These are phyloP conservation scores for Sequoiadendron giganteum DNA, from an alignment of 75 land plant genomes.

Conservation along the genomic window DNA sequence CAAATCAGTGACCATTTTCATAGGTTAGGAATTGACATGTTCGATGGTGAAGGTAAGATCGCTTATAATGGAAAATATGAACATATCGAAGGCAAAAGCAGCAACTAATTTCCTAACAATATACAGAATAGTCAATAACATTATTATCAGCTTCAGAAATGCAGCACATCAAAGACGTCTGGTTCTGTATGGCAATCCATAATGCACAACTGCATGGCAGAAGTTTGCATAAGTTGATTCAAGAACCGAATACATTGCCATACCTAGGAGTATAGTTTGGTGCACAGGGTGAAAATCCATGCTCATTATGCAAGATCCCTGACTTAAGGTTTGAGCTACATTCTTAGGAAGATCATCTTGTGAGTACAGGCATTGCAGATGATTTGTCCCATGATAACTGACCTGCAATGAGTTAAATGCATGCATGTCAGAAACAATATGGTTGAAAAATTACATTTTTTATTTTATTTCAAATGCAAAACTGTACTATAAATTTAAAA, in stretches of 20 bases:
- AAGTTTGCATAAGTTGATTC: not conserved
- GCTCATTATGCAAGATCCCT: constrained; percentile 74
- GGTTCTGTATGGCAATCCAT: not conserved
- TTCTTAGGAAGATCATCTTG: constrained; percentile 77
- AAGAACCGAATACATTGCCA: constrained; percentile 4
- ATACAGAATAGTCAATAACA: not conserved
- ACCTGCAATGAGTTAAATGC: constrained; percentile 26
- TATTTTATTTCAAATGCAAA: not conserved
- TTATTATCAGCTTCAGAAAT: not conserved
- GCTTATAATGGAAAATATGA: not conserved
- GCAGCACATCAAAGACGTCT: not conserved
- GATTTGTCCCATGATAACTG: constrained; percentile 34
- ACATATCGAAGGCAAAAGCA: not conserved
- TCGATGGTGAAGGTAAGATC: not conserved
- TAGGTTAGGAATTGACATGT: not conserved
- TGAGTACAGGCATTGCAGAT: constrained; percentile 48
- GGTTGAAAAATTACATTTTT: not conserved
- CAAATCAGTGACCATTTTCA: not conserved
- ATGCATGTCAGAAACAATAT: not conserved
- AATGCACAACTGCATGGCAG: not conserved
- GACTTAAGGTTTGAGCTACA: constrained; percentile 64
- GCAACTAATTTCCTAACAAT: not conserved
- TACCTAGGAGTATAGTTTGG: constrained; percentile 71
- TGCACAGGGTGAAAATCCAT: constrained; percentile 92
- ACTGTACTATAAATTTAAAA: not conserved